Evolutionary conservation across 495 filamentous ascomycete species (phyloP).

Genomic region (Neurospora sp.): DNA sequence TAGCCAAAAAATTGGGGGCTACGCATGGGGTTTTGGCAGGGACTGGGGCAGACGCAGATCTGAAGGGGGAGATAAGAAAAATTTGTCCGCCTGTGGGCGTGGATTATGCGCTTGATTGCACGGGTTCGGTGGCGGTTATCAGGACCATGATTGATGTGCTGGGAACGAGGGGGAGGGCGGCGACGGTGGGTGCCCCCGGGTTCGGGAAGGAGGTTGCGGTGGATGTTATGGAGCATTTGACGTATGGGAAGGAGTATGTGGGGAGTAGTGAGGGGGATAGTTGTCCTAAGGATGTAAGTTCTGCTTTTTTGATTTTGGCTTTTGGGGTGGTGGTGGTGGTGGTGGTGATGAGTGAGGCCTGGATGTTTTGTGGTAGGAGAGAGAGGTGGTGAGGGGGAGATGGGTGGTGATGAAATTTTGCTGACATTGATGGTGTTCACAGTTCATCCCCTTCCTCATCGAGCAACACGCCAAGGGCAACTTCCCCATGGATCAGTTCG

Average conservation of each 20-base stretch:
- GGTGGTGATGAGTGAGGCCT: not conserved
- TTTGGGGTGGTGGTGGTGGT: not conserved
- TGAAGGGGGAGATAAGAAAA: conserved; percentile 17
- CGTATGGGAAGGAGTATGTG: conserved; percentile 24
- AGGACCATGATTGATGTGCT: conserved; percentile 24
- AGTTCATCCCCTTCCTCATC: conserved; percentile 30
- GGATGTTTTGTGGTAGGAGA: not conserved
- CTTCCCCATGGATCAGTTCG: conserved; percentile 33
- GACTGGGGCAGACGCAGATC: not conserved
- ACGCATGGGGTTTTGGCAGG: conserved; percentile 28
- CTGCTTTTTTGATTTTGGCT: no score
- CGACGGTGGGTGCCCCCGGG: conserved; percentile 35
- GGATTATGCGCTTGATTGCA: conserved; percentile 33
- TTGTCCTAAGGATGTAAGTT: conserved; percentile 3
- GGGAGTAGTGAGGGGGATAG: conserved; percentile 22
- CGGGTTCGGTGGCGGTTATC: conserved; percentile 26
- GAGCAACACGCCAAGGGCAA: conserved; percentile 30
- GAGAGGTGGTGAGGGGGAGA: not conserved
- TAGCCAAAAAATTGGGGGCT: conserved; percentile 51
- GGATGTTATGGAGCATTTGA: conserved; percentile 19
- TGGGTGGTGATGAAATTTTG: not conserved
- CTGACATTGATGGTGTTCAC: conserved; percentile 17
- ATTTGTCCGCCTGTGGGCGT: conserved; percentile 21
- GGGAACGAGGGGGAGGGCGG: conserved; percentile 27
- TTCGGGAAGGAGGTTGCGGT: conserved; percentile 10